These are phyloP conservation scores for Byssothecium circinans DNA, from an alignment of 2,329 filamentous ascomycete genomes.

Conservation along the genomic window DNA sequence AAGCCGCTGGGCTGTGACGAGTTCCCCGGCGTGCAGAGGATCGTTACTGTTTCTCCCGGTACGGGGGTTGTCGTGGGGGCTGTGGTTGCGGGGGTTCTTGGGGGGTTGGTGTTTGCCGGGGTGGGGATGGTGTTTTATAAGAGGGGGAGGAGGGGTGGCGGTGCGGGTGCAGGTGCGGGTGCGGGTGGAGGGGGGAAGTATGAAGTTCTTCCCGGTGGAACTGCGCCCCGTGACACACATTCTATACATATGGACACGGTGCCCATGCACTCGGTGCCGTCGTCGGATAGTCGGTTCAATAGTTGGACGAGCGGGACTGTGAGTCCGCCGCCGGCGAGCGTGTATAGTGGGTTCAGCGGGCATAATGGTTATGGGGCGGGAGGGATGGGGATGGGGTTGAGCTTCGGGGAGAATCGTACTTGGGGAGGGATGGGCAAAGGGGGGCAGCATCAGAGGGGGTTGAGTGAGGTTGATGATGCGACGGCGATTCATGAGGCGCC, in stretches of 20 bases:
- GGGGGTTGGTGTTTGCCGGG: slow-evolving; percentile 14
- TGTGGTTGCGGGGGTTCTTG: slow-evolving; percentile 16
- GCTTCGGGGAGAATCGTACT: background rate
- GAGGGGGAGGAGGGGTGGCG: too few relatives aligned
- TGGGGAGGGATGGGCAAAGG: slow-evolving; percentile 1
- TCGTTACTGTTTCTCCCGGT: background rate
- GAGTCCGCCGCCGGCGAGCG: slow-evolving; percentile 6
- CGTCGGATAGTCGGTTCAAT: slow-evolving; percentile 1
- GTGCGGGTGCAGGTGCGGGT: too few relatives aligned
- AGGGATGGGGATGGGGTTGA: background rate
- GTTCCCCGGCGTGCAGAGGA: slow-evolving; percentile 11
- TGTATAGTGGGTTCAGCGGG: slow-evolving; percentile 1
- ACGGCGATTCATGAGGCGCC: slow-evolving; percentile 22
- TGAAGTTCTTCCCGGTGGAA: too few relatives aligned
- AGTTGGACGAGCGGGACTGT: slow-evolving; percentile 1
- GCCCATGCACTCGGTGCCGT: slow-evolving; percentile 11
- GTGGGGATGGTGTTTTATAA: slow-evolving; percentile 16
- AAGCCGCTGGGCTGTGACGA: slow-evolving; percentile 20
- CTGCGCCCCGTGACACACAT: too few relatives aligned
- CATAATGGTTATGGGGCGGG: background rate
- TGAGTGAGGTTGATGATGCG: background rate
- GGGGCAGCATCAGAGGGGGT: slow-evolving; percentile 1
- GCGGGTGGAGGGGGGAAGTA: too few relatives aligned
- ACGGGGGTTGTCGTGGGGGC: slow-evolving; percentile 16
- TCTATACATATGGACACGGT: slow-evolving; percentile 8